Evolutionary conservation across 225 moss, liverwort and hornwort species (phyloP).

Genomic region (Physcomitrium patens): DNA sequence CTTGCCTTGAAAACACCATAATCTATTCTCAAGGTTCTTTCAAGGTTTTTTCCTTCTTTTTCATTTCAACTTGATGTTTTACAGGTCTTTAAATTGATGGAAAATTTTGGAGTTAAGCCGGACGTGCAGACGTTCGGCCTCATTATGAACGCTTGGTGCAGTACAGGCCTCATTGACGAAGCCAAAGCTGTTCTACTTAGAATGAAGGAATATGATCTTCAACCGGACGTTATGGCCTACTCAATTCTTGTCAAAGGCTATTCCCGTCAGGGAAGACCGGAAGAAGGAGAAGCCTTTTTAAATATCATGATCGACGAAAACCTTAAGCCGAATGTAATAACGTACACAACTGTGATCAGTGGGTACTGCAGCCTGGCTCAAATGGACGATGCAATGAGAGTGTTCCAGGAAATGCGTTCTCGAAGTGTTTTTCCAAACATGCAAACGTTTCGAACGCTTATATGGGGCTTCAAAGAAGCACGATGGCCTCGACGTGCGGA

Average conservation of each 20-base stretch:
- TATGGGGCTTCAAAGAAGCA: conserved; percentile 91
- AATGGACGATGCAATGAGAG: conserved; percentile 87
- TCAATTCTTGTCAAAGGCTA: conserved; percentile 87
- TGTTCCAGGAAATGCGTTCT: conserved; percentile 62
- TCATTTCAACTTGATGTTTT: conserved; percentile 1
- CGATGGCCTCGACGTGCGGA: conserved; percentile 87
- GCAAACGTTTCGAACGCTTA: conserved; percentile 84
- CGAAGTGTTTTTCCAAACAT: conserved; percentile 66
- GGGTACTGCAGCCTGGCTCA: conserved; percentile 85
- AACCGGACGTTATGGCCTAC: conserved; percentile 83
- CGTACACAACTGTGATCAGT: conserved; percentile 86
- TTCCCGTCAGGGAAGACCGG: conserved; percentile 72
- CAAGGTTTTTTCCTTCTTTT: neutral
- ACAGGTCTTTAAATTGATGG: conserved; percentile 80
- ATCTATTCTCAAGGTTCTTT: too few species aligned
- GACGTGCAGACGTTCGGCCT: conserved; percentile 84
- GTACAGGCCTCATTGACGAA: conserved; percentile 71
- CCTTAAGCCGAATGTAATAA: conserved; percentile 78
- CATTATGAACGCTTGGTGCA: conserved; percentile 91
- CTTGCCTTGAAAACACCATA: too few species aligned
- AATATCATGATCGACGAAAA: conserved; percentile 61
- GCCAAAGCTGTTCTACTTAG: conserved; percentile 56
- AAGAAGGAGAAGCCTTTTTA: conserved; percentile 72
- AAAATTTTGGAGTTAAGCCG: conserved; percentile 58
- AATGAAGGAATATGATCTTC: conserved; percentile 63